Base-by-base conservation (phyloP, 805 yeast species). In the Metschnikowia colocasiae region DNA sequence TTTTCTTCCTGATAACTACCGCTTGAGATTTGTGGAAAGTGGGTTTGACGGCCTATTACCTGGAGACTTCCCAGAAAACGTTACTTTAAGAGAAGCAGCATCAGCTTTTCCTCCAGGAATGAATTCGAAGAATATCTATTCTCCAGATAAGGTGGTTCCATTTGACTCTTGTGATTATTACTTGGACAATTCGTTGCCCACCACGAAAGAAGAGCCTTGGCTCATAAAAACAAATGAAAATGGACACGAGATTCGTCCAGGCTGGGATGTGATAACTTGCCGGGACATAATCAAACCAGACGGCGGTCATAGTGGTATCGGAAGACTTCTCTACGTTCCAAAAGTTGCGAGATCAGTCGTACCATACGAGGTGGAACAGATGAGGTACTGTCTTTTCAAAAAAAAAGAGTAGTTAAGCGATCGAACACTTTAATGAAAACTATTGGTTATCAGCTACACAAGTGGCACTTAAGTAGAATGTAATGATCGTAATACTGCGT, bases 21-120 rank as follows among this genome's bases (percentile, higher is more conserved):
- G 96, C 54, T 68, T 89, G 20, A 71, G 72, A 56, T 92, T 88
- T 63, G 80, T 87, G 8, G 69, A 74, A 47, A 82, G 89, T 47
- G 94, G 92, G 1, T 92, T 91, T 65, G 80, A 83, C 61, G 97
- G 97, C 0, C 69, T 91, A 51, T 69, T 92, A 30, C 98, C 98
- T 0, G 95, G 95, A 2, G 94, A 88, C 57, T 92, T 91, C 59
- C 58, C 62, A 3, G 95, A 83, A 54, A 48, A 53, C 4, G 42
- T 36, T 1, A 26, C 56, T 1, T 45, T 65, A 19, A 22, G 43
- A 15, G 55, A 50, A 2, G 57, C 57, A 0, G 76, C 86, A 0
- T 73, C 85, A 19, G 50, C 55, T 1, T 57, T 74, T 1, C 94
- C 95, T 1, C 40, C 53, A 1, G 79, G 82, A 4, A 86, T 88